Evolutionary conservation across 2,329 filamentous ascomycete genomes (phyloP), one percentile per base, ranked within the genome.

Genomic region (Raffaelea albimanens): DNA sequence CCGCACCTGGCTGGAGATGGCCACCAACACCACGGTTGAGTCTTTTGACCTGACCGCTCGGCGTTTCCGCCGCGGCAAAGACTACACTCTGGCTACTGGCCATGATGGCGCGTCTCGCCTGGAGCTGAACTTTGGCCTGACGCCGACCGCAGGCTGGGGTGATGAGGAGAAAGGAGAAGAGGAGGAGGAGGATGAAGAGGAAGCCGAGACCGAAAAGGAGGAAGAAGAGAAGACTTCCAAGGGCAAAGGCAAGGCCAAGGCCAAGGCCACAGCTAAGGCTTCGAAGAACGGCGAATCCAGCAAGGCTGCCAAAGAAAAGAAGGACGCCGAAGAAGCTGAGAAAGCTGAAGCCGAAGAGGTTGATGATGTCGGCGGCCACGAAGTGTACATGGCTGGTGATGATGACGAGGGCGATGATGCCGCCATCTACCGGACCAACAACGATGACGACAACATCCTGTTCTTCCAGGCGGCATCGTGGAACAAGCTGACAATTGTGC

Each of bases 321-420:
- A n/a, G n/a, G 48, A 49, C 4, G 61, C 59, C 44, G 48, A 52
- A 48, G 49, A 49, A 20, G 43, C 57, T 14, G 40, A 52, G 11
- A 61, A 64, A 49, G 50, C 46, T 23, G 63, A 64, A 47, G 57
- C 53, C 7, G 63, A 61, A 55, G 52, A 64, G 50, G 50, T 46
- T 23, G 63, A 64, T 49, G 56, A 53, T 13, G 63, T 60, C 42
- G 86, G 86, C 47, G 86, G 86, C 29, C 85, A 88, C 61, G 85
- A 90, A 59, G 85, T 95, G 50, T 96, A 95, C 73, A 95, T 96
- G 89, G 90, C 88, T 0, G 87, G 84, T 45, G 86, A 90, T 44
- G 85, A 89, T 36, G 83, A 83, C 20, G 70, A 72, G 38, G 70
- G 73, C 47, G 76, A 80, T 20, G 75, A 73, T 63, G 90, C 91